Evolutionary conservation across 768 basidiomycete genomes (phyloP).

Genomic region (Hericium coralloides): DNA sequence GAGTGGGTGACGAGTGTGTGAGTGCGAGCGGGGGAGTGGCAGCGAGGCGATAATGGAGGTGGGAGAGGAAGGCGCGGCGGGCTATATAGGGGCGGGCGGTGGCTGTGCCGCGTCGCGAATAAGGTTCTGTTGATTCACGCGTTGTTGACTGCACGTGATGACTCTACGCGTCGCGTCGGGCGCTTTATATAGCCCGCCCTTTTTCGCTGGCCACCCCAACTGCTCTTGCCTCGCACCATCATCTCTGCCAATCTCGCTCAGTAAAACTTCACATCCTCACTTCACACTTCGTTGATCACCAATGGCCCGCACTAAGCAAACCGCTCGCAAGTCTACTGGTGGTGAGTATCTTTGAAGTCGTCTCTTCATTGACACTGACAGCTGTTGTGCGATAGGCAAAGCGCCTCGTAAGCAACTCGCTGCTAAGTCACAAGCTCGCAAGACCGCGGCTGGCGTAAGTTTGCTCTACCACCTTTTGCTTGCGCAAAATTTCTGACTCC

Average conservation of each 20-base stretch:
- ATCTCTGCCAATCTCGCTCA: background rate
- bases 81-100: conserved; percentile 16
- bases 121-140: conserved; percentile 19
- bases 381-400: conserved; percentile 30
- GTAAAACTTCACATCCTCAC: background rate
- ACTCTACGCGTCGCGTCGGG: conserved; percentile 8
- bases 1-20: conserved; percentile 5
- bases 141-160: conserved; percentile 14
- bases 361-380: background rate
- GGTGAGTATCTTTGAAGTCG: conserved; percentile 29
- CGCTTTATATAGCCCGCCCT: conserved; percentile 2
- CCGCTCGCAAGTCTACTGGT: conserved; percentile 71
- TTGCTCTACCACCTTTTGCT: background rate
- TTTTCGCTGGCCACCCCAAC: conserved; percentile 1
- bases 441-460: conserved; percentile 39
- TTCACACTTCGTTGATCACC: conserved; percentile 1
- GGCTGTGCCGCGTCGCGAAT: conserved; percentile 10
- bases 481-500: background rate
- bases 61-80: background rate
- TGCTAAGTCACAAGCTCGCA: conserved; percentile 52
- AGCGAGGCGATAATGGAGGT: conserved; percentile 2
- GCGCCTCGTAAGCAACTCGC: conserved; percentile 68
- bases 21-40: background rate
- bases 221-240: background rate
- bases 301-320: conserved; percentile 75